Conservation (phyloP, 768 basidiomycete species). For the Basidioascus undulatus region DNA sequence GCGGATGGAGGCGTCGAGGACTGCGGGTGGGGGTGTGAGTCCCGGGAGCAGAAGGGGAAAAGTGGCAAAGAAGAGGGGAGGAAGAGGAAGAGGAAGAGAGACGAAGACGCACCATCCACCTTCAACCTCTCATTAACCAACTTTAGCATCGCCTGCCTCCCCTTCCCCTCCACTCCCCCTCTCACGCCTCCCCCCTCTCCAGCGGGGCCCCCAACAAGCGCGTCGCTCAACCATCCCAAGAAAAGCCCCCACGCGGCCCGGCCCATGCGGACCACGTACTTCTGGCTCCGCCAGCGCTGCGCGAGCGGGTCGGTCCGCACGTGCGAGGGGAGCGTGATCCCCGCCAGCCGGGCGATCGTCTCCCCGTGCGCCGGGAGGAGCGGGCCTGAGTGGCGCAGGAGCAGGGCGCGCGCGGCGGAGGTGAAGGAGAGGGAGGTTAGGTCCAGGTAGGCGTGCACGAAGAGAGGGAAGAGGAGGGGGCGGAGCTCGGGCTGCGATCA, state of each 20-base stretch:
- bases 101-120: conserved; percentile 44
- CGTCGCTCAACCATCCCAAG: conserved; percentile 89
- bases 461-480: conserved; percentile 82
- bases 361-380: conserved; percentile 39
- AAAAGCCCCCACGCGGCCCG: conserved; percentile 76
- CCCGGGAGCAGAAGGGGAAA: conserved; percentile 27
- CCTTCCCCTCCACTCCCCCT: conserved; percentile 57
- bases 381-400: conserved; percentile 39
- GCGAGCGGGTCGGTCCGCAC: conserved; percentile 61
- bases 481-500: conserved; percentile 59
- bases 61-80: background rate
- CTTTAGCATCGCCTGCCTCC: conserved; percentile 69
- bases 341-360: conserved; percentile 52
- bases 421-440: conserved; percentile 19
- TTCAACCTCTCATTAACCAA: conserved; percentile 83
- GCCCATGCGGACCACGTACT: conserved; percentile 72
- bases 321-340: conserved; percentile 57
- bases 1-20: conserved; percentile 21
- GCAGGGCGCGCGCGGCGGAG: conserved; percentile 52
- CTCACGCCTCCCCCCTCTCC: conserved; percentile 51
- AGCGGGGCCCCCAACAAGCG: conserved; percentile 13
- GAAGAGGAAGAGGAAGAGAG: conserved; percentile 1
- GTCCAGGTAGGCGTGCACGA: conserved; percentile 90
- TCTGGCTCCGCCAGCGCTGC: conserved; percentile 64
- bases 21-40: conserved; percentile 38